Evolutionary conservation across 2,329 filamentous ascomycete species (phyloP).

Genomic region (Trichoderma koningii): DNA sequence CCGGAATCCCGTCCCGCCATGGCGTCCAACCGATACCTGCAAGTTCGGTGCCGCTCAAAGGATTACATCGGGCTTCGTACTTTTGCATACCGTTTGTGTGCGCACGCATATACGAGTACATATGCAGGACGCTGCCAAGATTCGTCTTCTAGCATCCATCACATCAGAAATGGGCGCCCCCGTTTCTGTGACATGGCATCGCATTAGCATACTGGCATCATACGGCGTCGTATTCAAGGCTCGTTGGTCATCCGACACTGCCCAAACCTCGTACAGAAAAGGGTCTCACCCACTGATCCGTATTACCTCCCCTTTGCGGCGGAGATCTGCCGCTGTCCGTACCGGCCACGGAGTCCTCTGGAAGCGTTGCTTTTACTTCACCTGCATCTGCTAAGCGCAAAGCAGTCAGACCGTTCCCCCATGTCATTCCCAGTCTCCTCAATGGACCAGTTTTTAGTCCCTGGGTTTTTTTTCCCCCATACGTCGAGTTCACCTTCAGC

Average conservation of each 20-base stretch:
- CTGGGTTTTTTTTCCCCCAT: not conserved
- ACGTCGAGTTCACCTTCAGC: not conserved
- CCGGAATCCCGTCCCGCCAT: slow-evolving; percentile 6
- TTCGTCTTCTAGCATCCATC: not conserved
- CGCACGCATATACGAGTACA: not conserved
- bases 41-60: not conserved
- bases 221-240: slow-evolving; percentile 18
- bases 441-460: not conserved
- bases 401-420: not conserved
- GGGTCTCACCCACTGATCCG: slow-evolving; percentile 9
- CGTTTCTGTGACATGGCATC: slow-evolving; percentile 11
- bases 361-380: slow-evolving; percentile 13
- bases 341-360: not conserved
- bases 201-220: slow-evolving; percentile 18
- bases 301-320: slow-evolving; percentile 22
- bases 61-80: not conserved
- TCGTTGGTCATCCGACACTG: slow-evolving; percentile 20
- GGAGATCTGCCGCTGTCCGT: slow-evolving; percentile 15
- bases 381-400: not conserved
- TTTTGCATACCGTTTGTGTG: not conserved
- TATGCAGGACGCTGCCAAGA: slow-evolving; percentile 11
- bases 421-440: slow-evolving; percentile 10
- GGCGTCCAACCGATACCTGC: not conserved
- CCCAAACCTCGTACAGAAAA: slow-evolving; percentile 23
- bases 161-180: slow-evolving; percentile 3